Evolutionary conservation across 257 asterid species (phyloP), one percentile per base, ranked within the genome.

Genomic region (Osmanthus fragrans): DNA sequence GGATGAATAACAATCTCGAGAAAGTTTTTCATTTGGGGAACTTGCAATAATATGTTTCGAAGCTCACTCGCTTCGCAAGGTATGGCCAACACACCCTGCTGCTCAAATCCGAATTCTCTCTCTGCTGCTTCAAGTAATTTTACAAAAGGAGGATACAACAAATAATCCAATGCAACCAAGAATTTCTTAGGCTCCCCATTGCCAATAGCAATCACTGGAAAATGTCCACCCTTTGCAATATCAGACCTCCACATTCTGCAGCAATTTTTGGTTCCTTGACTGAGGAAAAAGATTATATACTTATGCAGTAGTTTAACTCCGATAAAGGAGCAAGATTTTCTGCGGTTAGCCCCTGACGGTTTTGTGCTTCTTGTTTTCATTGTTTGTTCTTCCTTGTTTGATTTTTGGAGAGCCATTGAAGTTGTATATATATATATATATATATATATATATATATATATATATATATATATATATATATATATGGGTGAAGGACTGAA

Each of bases 21-120:
- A 40, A 40, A 10, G 16, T 40, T 40, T 40, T 40, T 40, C 47
- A 40, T 40, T 34, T 10, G 19, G 74, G 45, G 34, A 72, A 37
- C 71, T 32, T 23, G 78, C 13, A 65, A 49, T 66, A 77, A 47
- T 36, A 78, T 77, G 71, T 75, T 79, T 47, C 81, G 89, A 82
- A 87, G 86, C 76, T 76, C 84, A 74, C 87, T 72, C 58, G 89
- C 89, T 80, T 85, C 86, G 54, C 89, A 81, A 66, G 89, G 88
- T 85, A 88, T 68, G 76, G 63, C 82, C 47, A 82, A 51, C 74
- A 82, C 85, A 5, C 88, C 88, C 79, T 76, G 77, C 74, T 88
- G 84, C 56, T 76, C 66, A 70, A 78, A 85, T 84, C 89, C 88
- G 36, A 76, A 83, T 79, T 84, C 87, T 73, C 75, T 83, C 39